phyloP scores from a whole-genome alignment of 495 filamentous ascomycete species.

The Neurospora sp. region DNA sequence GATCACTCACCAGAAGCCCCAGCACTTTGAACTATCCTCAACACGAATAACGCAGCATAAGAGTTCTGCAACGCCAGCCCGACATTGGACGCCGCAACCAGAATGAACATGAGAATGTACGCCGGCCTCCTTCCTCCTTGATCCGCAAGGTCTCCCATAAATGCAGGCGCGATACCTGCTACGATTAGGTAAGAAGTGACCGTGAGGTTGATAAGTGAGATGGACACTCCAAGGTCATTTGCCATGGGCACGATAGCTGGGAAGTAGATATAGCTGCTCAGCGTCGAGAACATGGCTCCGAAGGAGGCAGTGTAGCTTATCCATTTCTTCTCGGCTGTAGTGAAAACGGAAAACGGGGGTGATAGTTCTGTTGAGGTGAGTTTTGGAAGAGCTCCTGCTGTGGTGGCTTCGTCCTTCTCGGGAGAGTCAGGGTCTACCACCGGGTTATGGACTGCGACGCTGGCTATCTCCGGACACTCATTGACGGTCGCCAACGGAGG shows the following conservation, averaged over 20 bases:
- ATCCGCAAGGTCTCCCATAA: slow-evolving; percentile 42
- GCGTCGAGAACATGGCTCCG: slow-evolving; percentile 22
- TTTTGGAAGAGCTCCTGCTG: too few relatives aligned
- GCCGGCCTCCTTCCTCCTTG: slow-evolving; percentile 35
- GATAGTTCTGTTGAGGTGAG: not conserved
- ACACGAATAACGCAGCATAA: slow-evolving; percentile 37
- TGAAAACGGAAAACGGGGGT: slow-evolving; percentile 8
- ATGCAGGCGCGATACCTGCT: slow-evolving; percentile 37
- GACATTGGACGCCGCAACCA: slow-evolving; percentile 41
- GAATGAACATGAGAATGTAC: slow-evolving; percentile 35
- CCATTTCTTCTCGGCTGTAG: slow-evolving; percentile 21
- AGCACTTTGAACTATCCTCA: slow-evolving; percentile 41
- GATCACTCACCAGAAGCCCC: slow-evolving; percentile 28
- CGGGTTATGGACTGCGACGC: not conserved
- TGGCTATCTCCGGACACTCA: not conserved
- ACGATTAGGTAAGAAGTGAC: slow-evolving; percentile 40
- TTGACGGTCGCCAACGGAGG: not conserved
- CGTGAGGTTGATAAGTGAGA: slow-evolving; percentile 40
- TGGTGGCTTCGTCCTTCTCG: too few relatives aligned
- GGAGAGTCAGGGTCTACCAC: too few relatives aligned
- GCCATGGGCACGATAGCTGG: slow-evolving; percentile 43
- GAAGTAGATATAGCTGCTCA: slow-evolving; percentile 49
- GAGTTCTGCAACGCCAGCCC: slow-evolving; percentile 39
- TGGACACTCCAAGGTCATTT: slow-evolving; percentile 32
- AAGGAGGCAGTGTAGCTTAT: slow-evolving; percentile 25